Evolutionary conservation across 169 alveolate genomes (phyloP), one percentile per base, ranked within the genome.

Genomic region (Plasmodium fragile): DNA sequence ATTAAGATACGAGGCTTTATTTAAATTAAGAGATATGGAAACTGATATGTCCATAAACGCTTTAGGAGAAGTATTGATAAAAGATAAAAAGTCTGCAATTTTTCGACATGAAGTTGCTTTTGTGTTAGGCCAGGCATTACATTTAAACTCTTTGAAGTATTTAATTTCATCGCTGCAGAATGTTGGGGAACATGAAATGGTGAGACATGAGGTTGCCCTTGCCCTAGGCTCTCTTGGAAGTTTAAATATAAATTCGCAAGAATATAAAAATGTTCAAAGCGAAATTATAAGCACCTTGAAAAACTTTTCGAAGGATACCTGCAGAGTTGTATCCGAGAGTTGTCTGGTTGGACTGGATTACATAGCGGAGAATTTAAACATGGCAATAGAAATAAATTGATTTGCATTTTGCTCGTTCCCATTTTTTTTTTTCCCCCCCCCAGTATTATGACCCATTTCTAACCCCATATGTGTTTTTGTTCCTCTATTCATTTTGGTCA

Each of bases 81-180:
- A 83, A 13, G 98, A 97, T 82, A 92, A 84, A 34, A 73, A 92
- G 7, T 97, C 99, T 4, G 99, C 97, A 16, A 97, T 98, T 30
- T 97, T 98, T 83, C 94, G 98, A 65, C 99, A 98, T 89, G 99
- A 98, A 94, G 95, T 98, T 71, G 99, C 99, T 43, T 98, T 98
- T 93, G 99, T 98, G 36, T 85, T 98, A 70, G 99, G 99, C 13
- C 99, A 98, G 81, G 93, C 97, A 81, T 98, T 96, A 72, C 95
- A 93, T 65, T 72, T 82, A 82, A 93, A 92, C n/a, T 96, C 96
- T 2, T 95, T 85, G 53, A 95, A 65, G 69, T 94, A 93, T 77
- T 97, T 95, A 89, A 77, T 95, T 18, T 83, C 87, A 45, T 97
- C 98, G 53, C 92, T 98, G 69, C 93, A 69, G 92, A 95, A 97